Evolutionary conservation across 139 green algal genomes (phyloP), one percentile per base, ranked within the genome.

Genomic region (Volvox africanus): DNA sequence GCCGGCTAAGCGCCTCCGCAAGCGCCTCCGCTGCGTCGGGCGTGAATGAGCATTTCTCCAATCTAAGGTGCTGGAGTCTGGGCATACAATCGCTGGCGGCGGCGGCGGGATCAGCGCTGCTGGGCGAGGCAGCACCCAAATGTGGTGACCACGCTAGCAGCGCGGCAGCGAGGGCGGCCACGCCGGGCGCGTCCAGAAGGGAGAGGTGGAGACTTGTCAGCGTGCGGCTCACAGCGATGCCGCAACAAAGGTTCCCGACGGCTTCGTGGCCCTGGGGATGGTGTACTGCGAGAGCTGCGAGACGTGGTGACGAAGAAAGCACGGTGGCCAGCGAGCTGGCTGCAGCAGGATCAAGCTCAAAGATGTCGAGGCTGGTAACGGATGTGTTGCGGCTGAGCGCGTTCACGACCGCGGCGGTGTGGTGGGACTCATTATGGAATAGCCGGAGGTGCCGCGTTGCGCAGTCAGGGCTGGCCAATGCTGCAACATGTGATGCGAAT

Each of bases 401-500:
- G 0, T 44, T 17, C 18, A 86, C 14, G 9, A 91, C 61, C 24
- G 87, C 76, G 12, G 32, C 14, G 3, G 87, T 69, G 61, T 91
- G 87, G 22, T 68, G 26, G 0, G 87, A 55, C 26, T 85, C 87
- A 28, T 91, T 91, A 77, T 91, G 87, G 87, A 86, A 91, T 17
- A 91, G 75, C 16, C 87, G 75, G 14, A 90, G 32, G 12, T 65
- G 76, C 13, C 11, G 44, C 28, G 32, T 86, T 12, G 61, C 73
- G 61, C 87, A 91, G 26, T 22, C 76, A 22, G 87, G 76, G 24
- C 61, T 79, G 24, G 61, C 61, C 3, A 91, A 61, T 9, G 75
- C 87, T 0, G 76, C 76, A 1, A 80, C 24, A 50, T 91, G 87
- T 1, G 21, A 33, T 5, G 32, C 61, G 20, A 91, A 91, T 3